Percentiles rank a stretch among this genome's conserved stretches.
Conservation (phyloP, 176 grass and related monocot genomes). For the Hordeum marinum region DNA sequence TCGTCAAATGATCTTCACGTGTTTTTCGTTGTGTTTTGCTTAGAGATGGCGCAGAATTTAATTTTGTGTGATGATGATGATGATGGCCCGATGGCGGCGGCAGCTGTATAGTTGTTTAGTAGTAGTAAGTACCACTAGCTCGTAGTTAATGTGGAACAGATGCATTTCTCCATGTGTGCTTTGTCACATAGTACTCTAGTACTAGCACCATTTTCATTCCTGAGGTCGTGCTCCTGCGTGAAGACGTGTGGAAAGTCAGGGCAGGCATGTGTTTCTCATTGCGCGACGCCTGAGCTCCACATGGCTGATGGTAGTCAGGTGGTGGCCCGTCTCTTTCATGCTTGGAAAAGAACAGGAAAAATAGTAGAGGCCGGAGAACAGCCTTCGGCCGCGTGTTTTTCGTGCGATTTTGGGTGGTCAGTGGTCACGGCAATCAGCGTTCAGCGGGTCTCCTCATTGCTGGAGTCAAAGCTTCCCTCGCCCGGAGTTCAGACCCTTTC, state of each 20-base stretch:
- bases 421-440: neutral
- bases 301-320: neutral
- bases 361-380: neutral
- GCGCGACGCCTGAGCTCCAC: neutral
- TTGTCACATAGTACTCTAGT: neutral
- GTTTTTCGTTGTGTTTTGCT: neutral
- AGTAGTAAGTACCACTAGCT: neutral
- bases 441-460: neutral
- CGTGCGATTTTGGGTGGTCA: neutral
- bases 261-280: conserved; percentile 14
- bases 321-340: neutral
- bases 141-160: neutral
- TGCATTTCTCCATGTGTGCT: conserved; percentile 3
- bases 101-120: neutral
- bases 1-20: conserved; percentile 27
- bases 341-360: neutral
- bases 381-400: neutral
- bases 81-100: neutral
- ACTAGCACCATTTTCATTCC: too few species aligned
- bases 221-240: neutral
- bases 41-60: neutral
- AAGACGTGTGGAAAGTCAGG: neutral
- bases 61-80: neutral
- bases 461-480: conserved; percentile 1
- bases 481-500: neutral